phyloP scores from a whole-genome alignment of 176 grass and related monocot genomes.

The Paspalum notatum region DNA sequence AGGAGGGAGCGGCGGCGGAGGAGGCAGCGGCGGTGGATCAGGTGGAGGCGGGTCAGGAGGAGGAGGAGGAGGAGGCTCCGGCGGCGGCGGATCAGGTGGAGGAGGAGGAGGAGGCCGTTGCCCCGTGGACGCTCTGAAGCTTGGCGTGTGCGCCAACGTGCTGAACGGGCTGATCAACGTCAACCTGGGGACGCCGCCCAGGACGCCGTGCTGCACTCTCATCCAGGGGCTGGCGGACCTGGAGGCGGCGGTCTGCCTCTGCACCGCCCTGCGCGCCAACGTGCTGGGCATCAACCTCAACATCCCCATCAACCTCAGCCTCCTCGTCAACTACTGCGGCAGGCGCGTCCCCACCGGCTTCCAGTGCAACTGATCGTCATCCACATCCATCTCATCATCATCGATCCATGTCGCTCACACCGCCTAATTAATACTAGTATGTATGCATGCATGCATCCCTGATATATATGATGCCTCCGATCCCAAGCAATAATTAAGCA shows the following conservation, averaged over 20 bases:
- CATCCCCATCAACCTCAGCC: slow-evolving; percentile 70
- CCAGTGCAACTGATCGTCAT: slow-evolving; percentile 57
- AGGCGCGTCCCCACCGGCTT: slow-evolving; percentile 59
- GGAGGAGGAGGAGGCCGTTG: neutral
- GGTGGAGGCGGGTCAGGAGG: neutral
- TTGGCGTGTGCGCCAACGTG: slow-evolving; percentile 77
- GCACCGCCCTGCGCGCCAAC: slow-evolving; percentile 69
- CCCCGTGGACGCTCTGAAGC: slow-evolving; percentile 73
- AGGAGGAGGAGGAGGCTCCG: neutral
- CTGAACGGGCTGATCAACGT: slow-evolving; percentile 71
- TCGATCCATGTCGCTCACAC: too few relatives aligned
- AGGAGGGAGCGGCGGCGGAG: accelerated
- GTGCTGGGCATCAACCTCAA: slow-evolving; percentile 75
- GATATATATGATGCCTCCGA: too few relatives aligned
- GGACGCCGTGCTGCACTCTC: slow-evolving; percentile 65
- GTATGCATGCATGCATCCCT: too few relatives aligned
- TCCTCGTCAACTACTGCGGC: slow-evolving; percentile 89
- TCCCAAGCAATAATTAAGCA: too few relatives aligned
- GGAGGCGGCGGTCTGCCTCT: slow-evolving; percentile 70
- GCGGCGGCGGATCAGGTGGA: neutral
- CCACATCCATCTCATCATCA: neutral
- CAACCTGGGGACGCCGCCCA: slow-evolving; percentile 59
- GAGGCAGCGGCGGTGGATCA: accelerated
- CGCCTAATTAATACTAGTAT: too few relatives aligned
- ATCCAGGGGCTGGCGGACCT: slow-evolving; percentile 77